Conservation (phyloP, 495 filamentous ascomycete species). For the Usnea hakonensis region DNA sequence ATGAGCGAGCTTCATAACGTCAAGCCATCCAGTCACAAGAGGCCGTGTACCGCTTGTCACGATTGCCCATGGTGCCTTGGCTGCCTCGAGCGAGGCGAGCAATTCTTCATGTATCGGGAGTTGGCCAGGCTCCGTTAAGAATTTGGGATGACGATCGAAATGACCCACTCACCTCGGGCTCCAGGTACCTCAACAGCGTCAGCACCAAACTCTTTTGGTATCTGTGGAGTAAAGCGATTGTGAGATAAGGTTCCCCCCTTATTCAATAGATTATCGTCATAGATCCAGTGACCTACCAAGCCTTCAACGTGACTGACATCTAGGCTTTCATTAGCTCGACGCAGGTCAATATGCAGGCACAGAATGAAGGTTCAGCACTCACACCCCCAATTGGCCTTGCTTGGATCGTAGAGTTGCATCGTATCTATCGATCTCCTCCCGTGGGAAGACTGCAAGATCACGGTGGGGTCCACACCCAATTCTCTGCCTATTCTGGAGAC, state of each 20-base stretch:
- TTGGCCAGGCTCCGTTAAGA: neutral
- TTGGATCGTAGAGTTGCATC: slow-evolving; percentile 62
- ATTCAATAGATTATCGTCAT: too few species aligned
- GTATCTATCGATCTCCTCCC: slow-evolving; percentile 69
- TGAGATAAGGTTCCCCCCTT: too few species aligned
- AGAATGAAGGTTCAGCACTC: slow-evolving; percentile 33
- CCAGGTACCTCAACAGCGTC: slow-evolving; percentile 82
- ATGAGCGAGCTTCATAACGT: slow-evolving; percentile 63
- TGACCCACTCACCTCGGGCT: slow-evolving; percentile 29
- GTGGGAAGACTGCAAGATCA: slow-evolving; percentile 82
- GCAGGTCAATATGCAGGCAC: slow-evolving; percentile 4
- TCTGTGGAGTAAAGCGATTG: too few species aligned
- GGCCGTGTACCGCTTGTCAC: slow-evolving; percentile 83
- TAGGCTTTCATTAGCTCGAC: slow-evolving; percentile 29
- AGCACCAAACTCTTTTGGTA: slow-evolving; percentile 65
- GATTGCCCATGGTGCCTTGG: slow-evolving; percentile 71
- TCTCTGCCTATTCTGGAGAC: slow-evolving; percentile 64
- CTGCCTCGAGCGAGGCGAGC: slow-evolving; percentile 49
- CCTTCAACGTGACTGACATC: slow-evolving; percentile 75
- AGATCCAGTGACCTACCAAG: too few species aligned
- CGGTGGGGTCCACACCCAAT: slow-evolving; percentile 67
- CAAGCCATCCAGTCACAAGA: slow-evolving; percentile 79
- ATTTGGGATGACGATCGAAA: neutral
- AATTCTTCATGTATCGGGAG: slow-evolving; percentile 26
- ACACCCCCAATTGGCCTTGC: slow-evolving; percentile 89